Evolutionary conservation across 2,329 filamentous ascomycete genomes (phyloP).

Genomic region (Remersonia thermophila): DNA sequence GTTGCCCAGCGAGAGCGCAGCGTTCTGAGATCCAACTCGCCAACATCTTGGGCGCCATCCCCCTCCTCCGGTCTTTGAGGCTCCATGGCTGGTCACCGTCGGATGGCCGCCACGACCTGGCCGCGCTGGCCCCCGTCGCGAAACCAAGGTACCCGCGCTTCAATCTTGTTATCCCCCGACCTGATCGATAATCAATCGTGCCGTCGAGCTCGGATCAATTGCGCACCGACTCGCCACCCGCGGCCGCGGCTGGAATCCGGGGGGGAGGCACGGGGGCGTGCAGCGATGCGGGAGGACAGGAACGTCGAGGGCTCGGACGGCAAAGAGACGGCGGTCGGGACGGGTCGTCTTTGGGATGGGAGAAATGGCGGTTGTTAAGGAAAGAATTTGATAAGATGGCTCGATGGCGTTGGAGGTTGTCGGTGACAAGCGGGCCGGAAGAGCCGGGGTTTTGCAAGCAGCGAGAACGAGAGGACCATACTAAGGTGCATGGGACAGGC

Average conservation of each 20-base stretch:
- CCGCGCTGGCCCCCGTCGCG: constrained; percentile 20
- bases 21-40: constrained; percentile 9
- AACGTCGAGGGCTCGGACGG: background rate
- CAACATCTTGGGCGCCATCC: constrained; percentile 6
- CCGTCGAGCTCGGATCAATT: constrained; percentile 1
- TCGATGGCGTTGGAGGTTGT: constrained; percentile 9
- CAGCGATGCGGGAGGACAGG: background rate
- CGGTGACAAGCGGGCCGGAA: constrained; percentile 13
- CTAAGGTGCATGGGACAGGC: constrained; percentile 4
- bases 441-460: constrained; percentile 14
- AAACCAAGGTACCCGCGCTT: constrained; percentile 13
- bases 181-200: background rate
- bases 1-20: constrained; percentile 93
- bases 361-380: constrained; percentile 7
- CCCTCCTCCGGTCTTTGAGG: constrained; percentile 19
- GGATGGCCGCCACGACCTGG: constrained; percentile 29
- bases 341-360: constrained; percentile 1
- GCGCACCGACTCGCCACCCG: background rate
- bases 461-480: constrained; percentile 8
- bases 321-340: background rate
- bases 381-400: constrained; percentile 13
- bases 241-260: background rate
- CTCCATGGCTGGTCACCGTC: constrained; percentile 31
- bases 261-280: background rate
- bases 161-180: background rate